These are phyloP conservation scores for Kandelia obovata DNA, from an alignment of 345 rosid species.

Conservation along the genomic window DNA sequence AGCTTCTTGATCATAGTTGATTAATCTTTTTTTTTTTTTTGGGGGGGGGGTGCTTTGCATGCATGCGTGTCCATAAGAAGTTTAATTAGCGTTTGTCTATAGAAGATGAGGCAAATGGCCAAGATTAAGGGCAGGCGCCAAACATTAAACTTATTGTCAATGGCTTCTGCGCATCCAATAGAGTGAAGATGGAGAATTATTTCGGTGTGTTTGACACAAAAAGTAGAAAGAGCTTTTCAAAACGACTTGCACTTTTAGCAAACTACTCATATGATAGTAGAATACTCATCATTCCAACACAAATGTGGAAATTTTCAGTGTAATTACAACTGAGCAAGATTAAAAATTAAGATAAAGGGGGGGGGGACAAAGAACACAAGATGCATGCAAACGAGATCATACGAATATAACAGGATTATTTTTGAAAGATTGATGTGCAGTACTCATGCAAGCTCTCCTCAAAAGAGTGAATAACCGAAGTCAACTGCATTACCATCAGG, in stretches of 20 bases:
- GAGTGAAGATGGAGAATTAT: not conserved
- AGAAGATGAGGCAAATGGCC: conserved; percentile 36
- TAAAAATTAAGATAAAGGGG: not conserved
- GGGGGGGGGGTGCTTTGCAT: not conserved
- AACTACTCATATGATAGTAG: not conserved
- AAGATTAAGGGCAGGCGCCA: conserved; percentile 20
- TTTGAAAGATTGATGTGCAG: not conserved
- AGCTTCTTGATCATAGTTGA: not conserved
- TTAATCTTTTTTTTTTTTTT: not conserved
- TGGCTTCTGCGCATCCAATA: not conserved
- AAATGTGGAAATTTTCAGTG: conserved; percentile 7
- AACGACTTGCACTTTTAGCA: not conserved
- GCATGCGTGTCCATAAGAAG: conserved; percentile 1
- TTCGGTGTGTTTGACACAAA: not conserved
- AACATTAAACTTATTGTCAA: conserved; percentile 4
- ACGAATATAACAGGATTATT: not conserved
- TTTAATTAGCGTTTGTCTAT: conserved; percentile 21
- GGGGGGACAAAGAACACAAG: conserved; percentile 9
- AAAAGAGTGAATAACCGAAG: conserved; percentile 44
- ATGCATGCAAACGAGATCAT: conserved; percentile 11
- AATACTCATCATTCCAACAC: conserved; percentile 13
- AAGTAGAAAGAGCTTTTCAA: not conserved
- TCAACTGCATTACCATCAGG: conserved; percentile 43
- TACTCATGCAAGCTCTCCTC: not conserved
- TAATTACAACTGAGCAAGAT: conserved; percentile 11